These are phyloP conservation scores for Microbotryum saponariae DNA, from an alignment of 1,284 basidiomycete genomes.

Conservation along the genomic window DNA sequence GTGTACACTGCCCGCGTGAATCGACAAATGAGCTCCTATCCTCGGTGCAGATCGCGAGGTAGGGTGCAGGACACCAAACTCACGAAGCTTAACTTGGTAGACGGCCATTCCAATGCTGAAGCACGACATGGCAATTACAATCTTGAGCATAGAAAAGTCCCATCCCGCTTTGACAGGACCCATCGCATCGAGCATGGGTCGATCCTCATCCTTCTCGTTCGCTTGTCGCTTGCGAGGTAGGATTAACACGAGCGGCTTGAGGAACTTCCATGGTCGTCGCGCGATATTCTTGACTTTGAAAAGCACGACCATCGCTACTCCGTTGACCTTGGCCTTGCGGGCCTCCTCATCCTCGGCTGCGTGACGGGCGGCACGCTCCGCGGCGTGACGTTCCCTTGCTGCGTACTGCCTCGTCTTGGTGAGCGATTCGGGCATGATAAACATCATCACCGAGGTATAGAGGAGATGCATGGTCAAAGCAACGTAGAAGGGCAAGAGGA, in stretches of 20 bases:
- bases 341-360: not conserved
- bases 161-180: not conserved
- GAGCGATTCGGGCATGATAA: conserved; percentile 27
- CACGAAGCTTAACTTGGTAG: conserved; percentile 21
- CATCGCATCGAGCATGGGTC: conserved; percentile 11
- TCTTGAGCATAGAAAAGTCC: conserved; percentile 25
- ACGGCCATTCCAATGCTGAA: conserved; percentile 19
- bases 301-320: not conserved
- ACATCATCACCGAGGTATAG: conserved; percentile 5
- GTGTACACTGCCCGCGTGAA: conserved; percentile 17
- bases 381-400: conserved; percentile 12
- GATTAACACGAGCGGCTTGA: conserved; percentile 19
- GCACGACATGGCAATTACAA: conserved; percentile 9
- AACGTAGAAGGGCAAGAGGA: conserved; percentile 30
- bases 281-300: not conserved
- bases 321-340: not conserved
- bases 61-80: not conserved
- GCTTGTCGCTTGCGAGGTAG: conserved; percentile 5
- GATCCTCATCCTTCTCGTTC: conserved; percentile 8
- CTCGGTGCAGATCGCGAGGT: not conserved
- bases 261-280: conserved; percentile 8
- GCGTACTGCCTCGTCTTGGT: conserved; percentile 1
- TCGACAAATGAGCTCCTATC: conserved; percentile 1
- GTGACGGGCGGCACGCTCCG: not conserved
- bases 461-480: conserved; percentile 14